A percentile compares a stretch with the other conserved stretches of the same genome.
Conservation (phyloP, 2,329 filamentous ascomycete genomes). For the Ampelomyces quisqualis region DNA sequence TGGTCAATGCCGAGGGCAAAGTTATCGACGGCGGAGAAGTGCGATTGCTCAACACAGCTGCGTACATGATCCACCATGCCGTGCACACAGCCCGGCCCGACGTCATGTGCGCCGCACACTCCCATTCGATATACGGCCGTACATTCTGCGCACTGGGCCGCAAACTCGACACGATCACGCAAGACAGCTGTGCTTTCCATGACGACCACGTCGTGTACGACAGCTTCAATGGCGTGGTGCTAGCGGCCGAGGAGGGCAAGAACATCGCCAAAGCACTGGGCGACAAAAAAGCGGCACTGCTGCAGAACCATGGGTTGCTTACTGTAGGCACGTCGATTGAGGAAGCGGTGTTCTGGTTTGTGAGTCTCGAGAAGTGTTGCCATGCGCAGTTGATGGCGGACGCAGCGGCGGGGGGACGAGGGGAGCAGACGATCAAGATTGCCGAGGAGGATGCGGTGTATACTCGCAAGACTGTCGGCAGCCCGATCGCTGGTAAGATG, state of each 20-base stretch:
- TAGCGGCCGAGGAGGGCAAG: slow-evolving; percentile 55
- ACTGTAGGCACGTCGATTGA: slow-evolving; percentile 54
- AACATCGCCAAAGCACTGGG: slow-evolving; percentile 54
- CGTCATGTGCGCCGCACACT: slow-evolving; percentile 60
- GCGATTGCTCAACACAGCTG: slow-evolving; percentile 46
- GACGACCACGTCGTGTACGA: slow-evolving; percentile 56
- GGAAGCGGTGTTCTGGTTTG: slow-evolving; percentile 57
- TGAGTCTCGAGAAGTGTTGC: slow-evolving; percentile 56
- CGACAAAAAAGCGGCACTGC: slow-evolving; percentile 52
- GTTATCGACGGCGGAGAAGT: slow-evolving; percentile 62
- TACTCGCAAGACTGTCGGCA: slow-evolving; percentile 67
- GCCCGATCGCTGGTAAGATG: slow-evolving; percentile 54
- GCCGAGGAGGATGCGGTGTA: slow-evolving; percentile 66
- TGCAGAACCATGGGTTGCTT: slow-evolving; percentile 57
- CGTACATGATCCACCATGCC: slow-evolving; percentile 62
- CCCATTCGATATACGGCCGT: slow-evolving; percentile 60
- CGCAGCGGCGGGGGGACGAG: slow-evolving; percentile 60
- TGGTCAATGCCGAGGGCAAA: slow-evolving; percentile 61
- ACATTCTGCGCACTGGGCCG: slow-evolving; percentile 64
- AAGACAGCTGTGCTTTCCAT: slow-evolving; percentile 58
- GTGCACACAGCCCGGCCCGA: slow-evolving; percentile 61
- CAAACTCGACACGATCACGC: slow-evolving; percentile 59
- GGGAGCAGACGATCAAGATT: slow-evolving; percentile 66
- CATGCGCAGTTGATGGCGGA: slow-evolving; percentile 56
- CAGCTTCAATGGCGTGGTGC: slow-evolving; percentile 56